Evolutionary conservation across 2,329 filamentous ascomycete species (phyloP), one percentile per base, ranked within the genome.

Genomic region (Lachnellula cervina): DNA sequence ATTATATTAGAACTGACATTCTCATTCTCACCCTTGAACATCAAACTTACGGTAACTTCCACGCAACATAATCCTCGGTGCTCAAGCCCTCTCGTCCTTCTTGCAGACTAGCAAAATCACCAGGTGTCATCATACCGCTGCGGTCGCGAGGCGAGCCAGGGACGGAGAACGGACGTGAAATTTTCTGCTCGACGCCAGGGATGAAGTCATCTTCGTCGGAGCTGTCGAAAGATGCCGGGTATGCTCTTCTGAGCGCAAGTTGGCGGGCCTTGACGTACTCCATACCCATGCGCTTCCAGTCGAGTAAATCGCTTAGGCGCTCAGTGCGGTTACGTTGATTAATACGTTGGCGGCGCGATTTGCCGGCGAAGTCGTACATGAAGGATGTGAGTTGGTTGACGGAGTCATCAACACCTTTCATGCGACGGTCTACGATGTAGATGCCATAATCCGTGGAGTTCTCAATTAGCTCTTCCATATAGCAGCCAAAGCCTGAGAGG

Each of bases 251-350:
- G 61, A 99, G 78, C 23, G 94, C 94, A 68, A 99, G 75, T 73
- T 97, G 94, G 49, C 94, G 84, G 35, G 94, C 94, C 79, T 97
- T 99, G 75, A 97, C 90, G 70, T 99, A 99, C 75, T 99, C 94
- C 86, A 97, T 87, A 21, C 94, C 94, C 94, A 99, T 99, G 49
- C 94, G 83, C 81, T 97, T 97, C 94, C 94, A 99, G 75, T 99
- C 94, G 42, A 99, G 80, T 58, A 99, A 79, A 71, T 99, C 94
- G 68, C 91, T 96, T 53, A 99, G 77, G 48, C 94, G 85, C 78
- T 99, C 94, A 0, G 94, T 99, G 53, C 94, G 85, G 75, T 99
- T 99, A 49, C 94, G 85, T 77, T 97, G 94, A 80, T 99, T 99
- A 80, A 99, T 99, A 50, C 94, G 89, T 74, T 99, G 94, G 59